Evolutionary conservation across 176 grass and related monocot species (phyloP).

Genomic region (Cenchrus purpureus): DNA sequence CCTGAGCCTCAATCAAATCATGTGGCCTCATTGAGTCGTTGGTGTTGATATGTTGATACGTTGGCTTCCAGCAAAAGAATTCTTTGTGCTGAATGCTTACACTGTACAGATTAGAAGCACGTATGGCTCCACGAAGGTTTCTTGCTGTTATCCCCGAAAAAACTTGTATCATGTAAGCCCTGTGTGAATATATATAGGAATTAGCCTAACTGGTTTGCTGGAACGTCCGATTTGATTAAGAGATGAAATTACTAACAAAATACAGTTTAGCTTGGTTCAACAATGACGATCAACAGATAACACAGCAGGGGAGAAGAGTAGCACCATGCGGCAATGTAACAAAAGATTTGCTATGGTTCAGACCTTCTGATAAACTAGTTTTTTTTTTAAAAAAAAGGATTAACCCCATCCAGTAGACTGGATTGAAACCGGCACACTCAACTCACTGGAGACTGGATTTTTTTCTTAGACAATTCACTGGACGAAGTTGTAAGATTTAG

Average conservation of each 20-base stretch:
- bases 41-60: not conserved
- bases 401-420: not conserved
- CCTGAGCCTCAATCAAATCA: slow-evolving; percentile 1
- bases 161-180: slow-evolving; percentile 44
- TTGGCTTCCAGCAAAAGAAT: slow-evolving; percentile 1
- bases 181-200: not conserved
- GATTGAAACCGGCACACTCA: not conserved
- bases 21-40: slow-evolving; percentile 29
- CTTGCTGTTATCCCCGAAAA: slow-evolving; percentile 37
- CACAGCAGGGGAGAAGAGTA: not conserved
- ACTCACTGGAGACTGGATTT: not conserved
- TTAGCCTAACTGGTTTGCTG: not conserved
- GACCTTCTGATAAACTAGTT: not conserved
- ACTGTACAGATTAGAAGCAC: not conserved
- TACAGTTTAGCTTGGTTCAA: not conserved
- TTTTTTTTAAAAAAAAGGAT: not conserved
- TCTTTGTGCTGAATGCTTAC: not conserved
- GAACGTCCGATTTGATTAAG: not conserved
- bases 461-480: not conserved
- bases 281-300: not conserved
- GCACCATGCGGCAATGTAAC: not conserved
- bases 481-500: not conserved
- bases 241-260: not conserved
- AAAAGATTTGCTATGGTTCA: not conserved
- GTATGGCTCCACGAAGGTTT: not conserved